These are phyloP conservation scores for Encephalitozoon intestinalis DNA, from an alignment of 371 early-diverging fungal species.

Conservation along the genomic window DNA sequence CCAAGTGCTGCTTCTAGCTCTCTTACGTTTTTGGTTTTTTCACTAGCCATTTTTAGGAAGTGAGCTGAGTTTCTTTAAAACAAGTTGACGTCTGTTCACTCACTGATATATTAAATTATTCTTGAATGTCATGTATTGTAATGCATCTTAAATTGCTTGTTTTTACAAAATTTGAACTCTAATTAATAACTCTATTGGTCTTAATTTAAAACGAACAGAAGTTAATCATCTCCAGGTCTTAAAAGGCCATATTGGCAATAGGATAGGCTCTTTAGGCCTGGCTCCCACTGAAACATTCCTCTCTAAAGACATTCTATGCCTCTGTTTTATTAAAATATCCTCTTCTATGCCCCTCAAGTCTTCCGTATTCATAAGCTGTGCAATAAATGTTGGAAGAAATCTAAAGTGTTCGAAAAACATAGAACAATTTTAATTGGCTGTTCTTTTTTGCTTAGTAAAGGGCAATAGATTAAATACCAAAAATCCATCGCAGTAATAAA, in stretches of 20 bases:
- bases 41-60: background rate
- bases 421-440: background rate
- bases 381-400: too few species aligned
- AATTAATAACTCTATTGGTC: background rate
- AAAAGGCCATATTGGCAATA: too few species aligned
- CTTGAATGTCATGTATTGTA: background rate
- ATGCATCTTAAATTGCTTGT: background rate
- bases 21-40: background rate
- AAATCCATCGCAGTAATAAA: constrained; percentile 62
- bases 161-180: background rate
- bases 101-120: background rate
- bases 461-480: constrained; percentile 57
- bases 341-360: too few species aligned
- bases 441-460: constrained; percentile 60
- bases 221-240: too few species aligned
- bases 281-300: too few species aligned
- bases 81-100: background rate
- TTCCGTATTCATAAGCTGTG: too few species aligned
- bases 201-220: background rate
- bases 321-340: too few species aligned
- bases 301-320: too few species aligned
- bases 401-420: too few species aligned
- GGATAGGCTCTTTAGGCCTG: too few species aligned
- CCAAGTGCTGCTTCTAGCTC: constrained; percentile 39
- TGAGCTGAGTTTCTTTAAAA: background rate